Evolutionary conservation across 225 moss, liverwort and hornwort genomes (phyloP).

Genomic region (Sphagnum contortum): DNA sequence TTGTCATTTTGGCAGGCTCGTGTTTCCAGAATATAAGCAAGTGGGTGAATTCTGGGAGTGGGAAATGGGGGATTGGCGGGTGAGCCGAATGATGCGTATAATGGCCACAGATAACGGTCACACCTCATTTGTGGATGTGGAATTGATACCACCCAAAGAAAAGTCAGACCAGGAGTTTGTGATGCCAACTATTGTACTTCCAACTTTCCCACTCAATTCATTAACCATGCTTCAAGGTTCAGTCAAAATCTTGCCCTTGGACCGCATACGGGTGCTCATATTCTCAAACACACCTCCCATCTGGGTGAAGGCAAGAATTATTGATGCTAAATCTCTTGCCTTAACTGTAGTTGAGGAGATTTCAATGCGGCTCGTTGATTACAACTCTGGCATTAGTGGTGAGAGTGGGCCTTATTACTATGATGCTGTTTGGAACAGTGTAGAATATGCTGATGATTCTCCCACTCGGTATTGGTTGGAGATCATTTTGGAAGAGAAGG

Average conservation of each 20-base stretch:
- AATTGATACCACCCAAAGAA: slow-evolving; percentile 35
- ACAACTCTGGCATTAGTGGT: slow-evolving; percentile 4
- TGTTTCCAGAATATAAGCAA: background rate
- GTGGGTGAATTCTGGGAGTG: slow-evolving; percentile 85
- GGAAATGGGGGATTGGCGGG: slow-evolving; percentile 97
- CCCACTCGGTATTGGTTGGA: slow-evolving; percentile 61
- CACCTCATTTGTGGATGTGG: slow-evolving; percentile 81
- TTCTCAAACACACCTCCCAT: slow-evolving; percentile 53
- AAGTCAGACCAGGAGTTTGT: slow-evolving; percentile 27
- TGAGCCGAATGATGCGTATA: slow-evolving; percentile 63
- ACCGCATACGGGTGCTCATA: slow-evolving; percentile 59
- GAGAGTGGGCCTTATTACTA: slow-evolving; percentile 45
- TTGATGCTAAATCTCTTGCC: slow-evolving; percentile 35
- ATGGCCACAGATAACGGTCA: slow-evolving; percentile 71
- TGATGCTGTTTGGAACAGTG: slow-evolving; percentile 44
- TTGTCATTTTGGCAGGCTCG: slow-evolving; percentile 6
- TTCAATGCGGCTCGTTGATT: slow-evolving; percentile 29
- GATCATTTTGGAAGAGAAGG: slow-evolving; percentile 32
- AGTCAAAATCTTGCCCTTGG: slow-evolving; percentile 3
- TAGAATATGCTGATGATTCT: slow-evolving; percentile 34
- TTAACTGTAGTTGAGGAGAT: slow-evolving; percentile 32
- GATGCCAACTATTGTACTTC: slow-evolving; percentile 81
- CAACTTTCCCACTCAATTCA: slow-evolving; percentile 83
- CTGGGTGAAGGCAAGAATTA: slow-evolving; percentile 53
- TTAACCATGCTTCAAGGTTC: slow-evolving; percentile 62